Base-by-base conservation (phyloP, 352 stramenopile genomes). In the Globisporangium paddicum region DNA sequence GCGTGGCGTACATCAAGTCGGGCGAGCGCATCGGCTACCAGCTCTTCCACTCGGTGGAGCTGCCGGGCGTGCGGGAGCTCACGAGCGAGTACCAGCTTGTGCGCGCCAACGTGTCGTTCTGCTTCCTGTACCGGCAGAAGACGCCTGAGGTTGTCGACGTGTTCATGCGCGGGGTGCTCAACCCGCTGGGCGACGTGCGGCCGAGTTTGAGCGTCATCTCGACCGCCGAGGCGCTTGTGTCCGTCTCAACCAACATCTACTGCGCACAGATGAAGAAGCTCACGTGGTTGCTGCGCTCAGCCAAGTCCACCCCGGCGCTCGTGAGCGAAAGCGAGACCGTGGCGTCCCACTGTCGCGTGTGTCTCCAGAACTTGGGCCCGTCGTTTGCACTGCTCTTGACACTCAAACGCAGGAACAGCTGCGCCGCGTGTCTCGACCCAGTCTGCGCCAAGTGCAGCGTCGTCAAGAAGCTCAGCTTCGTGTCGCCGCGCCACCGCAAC, bases 21-120 rank as follows among this genome's bases (percentile, higher is more conserved):
- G 68, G 68, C 0, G 73, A 86, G 42, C 70, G 66, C n/a, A 78
- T 82, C 42, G 77, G 74, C 5, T 84, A 74, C 52, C 67, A 76
- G 57, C 68, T 82, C 35, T 63, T 52, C 37, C 68, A 87, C 46
- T 85, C 72, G 10, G 40, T 87, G 2, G 63, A 73, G 1, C 42
- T 86, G 2, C 63, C 72, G 13, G 66, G 56, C 0, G 58, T 71
- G 25, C 67, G 66, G 0, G 62, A 71, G 10, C 40, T 60, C 34
- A 19, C 25, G 28, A 18, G 19, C 16, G 53, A 60, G 11, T 51
- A 51, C 53, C 16, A 60, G 18, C 18, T 60, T 18, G 53, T 51
- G 38, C 53, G 40, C 42, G 37, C 18, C 10, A 60, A 60, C 16
- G 30, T 60, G 9, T 60, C 53, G 28, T 42, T 60, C 40, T 60